Base-by-base conservation (phyloP, 352 stramenopile species). In the Phytopythium chamaehyphon region DNA sequence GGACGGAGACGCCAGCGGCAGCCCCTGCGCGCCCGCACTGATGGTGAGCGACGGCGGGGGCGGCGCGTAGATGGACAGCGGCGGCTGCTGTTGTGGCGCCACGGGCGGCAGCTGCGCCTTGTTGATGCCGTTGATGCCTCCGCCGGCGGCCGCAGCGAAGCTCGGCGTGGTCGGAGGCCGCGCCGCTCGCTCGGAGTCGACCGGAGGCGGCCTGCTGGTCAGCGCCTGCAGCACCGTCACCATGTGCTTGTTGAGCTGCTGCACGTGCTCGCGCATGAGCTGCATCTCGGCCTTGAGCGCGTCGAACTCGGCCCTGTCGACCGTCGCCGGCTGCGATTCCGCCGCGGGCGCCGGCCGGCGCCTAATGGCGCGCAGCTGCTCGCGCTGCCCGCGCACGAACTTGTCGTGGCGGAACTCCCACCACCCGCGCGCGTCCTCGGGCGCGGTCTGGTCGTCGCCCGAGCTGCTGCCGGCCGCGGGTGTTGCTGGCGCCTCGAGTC, bases 401-500 rank as follows among this genome's bases (percentile, higher is more conserved):
- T 88, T 83, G 37, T 90, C 77, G 59, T 96, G 87, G 19, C 76
- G 77, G 57, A 96, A 96, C 58, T 95, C 82, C 77, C 80, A 92
- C 75, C 77, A 88, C 23, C 57, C 60, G 15, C 51, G 21, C n/a
- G 47, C 23, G 14, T 59, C 35, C 24, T 58, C 28, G 44, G 84
- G 60, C 0, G 62, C 58, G 26, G n/a, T n/a, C n/a, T 83, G 64
- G 33, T 80, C 75, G 1, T n/a, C 23, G 14, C 16, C 51, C 8
- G 16, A 16, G 10, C 19, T 28, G 10, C 19, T 28, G 40, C 40
- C n/a, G n/a, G n/a, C n/a, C n/a, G n/a, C n/a, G n/a, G n/a, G n/a
- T n/a, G n/a, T n/a, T n/a, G n/a, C n/a, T n/a, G n/a, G n/a, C n/a
- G n/a, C n/a, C n/a, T n/a, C 9, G 24, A 16, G n/a, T 51, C n/a